These are phyloP conservation scores for Hygrocybe punicea DNA, from an alignment of 768 basidiomycete species.

Conservation along the genomic window DNA sequence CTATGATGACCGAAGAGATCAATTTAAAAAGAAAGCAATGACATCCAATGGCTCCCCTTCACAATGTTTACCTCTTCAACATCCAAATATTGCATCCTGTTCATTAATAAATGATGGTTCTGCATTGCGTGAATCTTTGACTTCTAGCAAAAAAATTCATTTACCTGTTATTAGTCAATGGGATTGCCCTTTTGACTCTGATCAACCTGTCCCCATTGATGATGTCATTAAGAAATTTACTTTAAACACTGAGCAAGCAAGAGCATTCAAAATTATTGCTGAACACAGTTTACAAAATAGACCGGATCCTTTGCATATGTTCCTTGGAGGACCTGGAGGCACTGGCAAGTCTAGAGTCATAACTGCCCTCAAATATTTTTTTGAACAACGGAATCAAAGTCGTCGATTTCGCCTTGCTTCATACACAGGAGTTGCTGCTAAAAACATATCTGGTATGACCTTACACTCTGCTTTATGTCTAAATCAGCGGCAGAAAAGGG, in stretches of 20 bases:
- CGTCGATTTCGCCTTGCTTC: slow-evolving; percentile 29
- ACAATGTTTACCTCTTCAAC: background rate
- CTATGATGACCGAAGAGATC: slow-evolving; percentile 12
- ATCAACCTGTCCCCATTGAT: slow-evolving; percentile 13
- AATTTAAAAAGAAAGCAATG: slow-evolving; percentile 6
- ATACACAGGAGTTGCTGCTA: slow-evolving; percentile 41
- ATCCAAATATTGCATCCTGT: background rate
- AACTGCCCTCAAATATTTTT: slow-evolving; percentile 33
- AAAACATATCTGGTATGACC: slow-evolving; percentile 39
- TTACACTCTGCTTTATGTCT: slow-evolving; percentile 34
- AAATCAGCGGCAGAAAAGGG: slow-evolving; percentile 6
- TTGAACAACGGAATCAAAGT: slow-evolving; percentile 16
- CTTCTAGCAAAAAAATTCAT: background rate
- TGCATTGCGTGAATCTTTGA: background rate
- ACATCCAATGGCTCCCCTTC: background rate
- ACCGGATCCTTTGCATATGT: slow-evolving; percentile 30
- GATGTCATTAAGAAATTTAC: slow-evolving; percentile 23
- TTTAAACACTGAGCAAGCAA: slow-evolving; percentile 34
- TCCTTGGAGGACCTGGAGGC: slow-evolving; percentile 38
- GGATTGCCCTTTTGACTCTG: background rate
- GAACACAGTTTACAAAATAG: slow-evolving; percentile 19
- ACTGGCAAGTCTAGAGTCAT: slow-evolving; percentile 45
- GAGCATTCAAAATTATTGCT: slow-evolving; percentile 32
- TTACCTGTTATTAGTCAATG: background rate
- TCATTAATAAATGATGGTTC: slow-evolving; percentile 4